Conservation (phyloP, 73 alveolate genomes). For the Stentor coeruleus region DNA sequence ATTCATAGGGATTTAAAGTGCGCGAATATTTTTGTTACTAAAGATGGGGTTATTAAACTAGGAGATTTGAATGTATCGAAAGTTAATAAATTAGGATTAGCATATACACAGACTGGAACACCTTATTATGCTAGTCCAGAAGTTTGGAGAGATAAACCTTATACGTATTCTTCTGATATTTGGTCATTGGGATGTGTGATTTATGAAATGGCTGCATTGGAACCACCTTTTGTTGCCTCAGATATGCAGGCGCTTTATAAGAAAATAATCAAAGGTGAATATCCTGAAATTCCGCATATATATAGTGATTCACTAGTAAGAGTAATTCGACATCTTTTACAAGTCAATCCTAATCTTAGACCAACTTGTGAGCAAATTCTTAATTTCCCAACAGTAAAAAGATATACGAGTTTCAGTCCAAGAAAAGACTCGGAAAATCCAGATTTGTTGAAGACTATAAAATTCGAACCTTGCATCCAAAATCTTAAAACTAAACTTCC, state of each 20-base stretch:
- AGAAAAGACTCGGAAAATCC: too few relatives aligned
- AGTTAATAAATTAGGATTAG: slow-evolving; percentile 33
- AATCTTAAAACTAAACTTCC: too few relatives aligned
- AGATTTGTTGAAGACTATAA: too few relatives aligned
- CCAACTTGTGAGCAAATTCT: neutral
- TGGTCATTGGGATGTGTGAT: slow-evolving; percentile 86
- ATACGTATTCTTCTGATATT: slow-evolving; percentile 71
- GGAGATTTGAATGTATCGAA: slow-evolving; percentile 78
- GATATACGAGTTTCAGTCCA: too few relatives aligned
- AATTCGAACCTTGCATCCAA: too few relatives aligned
- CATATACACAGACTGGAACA: slow-evolving; percentile 63
- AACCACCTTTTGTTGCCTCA: slow-evolving; percentile 79
- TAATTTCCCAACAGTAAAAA: neutral
- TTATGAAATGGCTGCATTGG: slow-evolving; percentile 75
- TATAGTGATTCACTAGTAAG: slow-evolving; percentile 58
- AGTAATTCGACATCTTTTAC: slow-evolving; percentile 32
- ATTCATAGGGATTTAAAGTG: slow-evolving; percentile 82
- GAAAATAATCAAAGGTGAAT: slow-evolving; percentile 62
- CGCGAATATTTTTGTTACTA: slow-evolving; percentile 58
- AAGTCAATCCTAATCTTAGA: neutral
- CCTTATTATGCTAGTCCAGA: slow-evolving; percentile 84
- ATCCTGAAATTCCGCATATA: slow-evolving; percentile 61
- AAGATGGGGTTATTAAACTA: slow-evolving; percentile 59
- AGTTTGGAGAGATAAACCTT: slow-evolving; percentile 55
- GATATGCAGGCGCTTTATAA: slow-evolving; percentile 63